Conservation (phyloP, 495 filamentous ascomycete genomes). For the Arthonia radiata region DNA sequence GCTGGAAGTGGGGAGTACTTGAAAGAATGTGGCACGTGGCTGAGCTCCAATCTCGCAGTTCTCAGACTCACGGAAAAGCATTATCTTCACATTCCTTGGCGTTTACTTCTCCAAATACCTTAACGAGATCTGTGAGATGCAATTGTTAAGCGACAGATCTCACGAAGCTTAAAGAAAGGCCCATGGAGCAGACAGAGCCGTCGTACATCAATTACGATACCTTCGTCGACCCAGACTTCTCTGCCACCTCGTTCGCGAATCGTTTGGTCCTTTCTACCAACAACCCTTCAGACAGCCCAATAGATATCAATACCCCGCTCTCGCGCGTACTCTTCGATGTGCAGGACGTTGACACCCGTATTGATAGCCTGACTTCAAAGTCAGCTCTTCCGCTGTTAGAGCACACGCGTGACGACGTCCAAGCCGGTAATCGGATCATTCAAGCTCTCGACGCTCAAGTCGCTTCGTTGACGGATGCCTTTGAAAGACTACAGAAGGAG, state of each 20-base stretch:
- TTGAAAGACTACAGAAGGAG: constrained; percentile 58
- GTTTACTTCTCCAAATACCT: too few species aligned
- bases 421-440: constrained; percentile 42
- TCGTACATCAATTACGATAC: constrained; percentile 95
- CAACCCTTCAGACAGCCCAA: constrained; percentile 65
- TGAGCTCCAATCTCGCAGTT: too few species aligned
- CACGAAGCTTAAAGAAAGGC: too few species aligned
- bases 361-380: constrained; percentile 65
- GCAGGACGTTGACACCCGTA: constrained; percentile 91
- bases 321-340: constrained; percentile 89
- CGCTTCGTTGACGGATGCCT: constrained; percentile 51
- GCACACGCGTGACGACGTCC: constrained; percentile 46
- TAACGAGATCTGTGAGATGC: too few species aligned
- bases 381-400: constrained; percentile 63
- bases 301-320: constrained; percentile 83
- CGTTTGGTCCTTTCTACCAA: constrained; percentile 71
- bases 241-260: constrained; percentile 60
- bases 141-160: too few species aligned
- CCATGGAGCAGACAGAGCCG: constrained; percentile 24
- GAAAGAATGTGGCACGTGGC: too few species aligned
- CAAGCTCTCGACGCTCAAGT: constrained; percentile 52
- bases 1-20: too few species aligned
- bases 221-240: constrained; percentile 69
- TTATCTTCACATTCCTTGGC: too few species aligned
- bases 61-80: too few species aligned